Conservation (phyloP, 495 filamentous ascomycete species). For the Aspergillus nidulans region DNA sequence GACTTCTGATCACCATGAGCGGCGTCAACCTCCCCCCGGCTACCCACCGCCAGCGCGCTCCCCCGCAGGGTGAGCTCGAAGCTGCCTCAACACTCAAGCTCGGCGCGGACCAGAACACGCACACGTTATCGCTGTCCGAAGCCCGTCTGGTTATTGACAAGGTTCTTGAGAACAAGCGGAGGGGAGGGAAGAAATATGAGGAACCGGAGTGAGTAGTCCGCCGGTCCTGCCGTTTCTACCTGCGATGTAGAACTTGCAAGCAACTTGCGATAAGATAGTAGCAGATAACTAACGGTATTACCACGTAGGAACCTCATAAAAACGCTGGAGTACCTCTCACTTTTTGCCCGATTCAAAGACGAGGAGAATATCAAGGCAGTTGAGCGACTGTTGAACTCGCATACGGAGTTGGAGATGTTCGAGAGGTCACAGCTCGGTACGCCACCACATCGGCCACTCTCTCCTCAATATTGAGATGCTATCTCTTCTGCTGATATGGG, state of each 20-base stretch:
- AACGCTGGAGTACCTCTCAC: constrained; percentile 85
- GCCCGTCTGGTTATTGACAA: constrained; percentile 88
- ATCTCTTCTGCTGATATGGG: background rate
- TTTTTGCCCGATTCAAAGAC: constrained; percentile 91
- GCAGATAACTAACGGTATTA: background rate
- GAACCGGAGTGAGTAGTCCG: constrained; percentile 44
- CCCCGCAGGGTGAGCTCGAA: constrained; percentile 81
- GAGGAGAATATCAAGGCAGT: constrained; percentile 91
- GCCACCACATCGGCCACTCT: constrained; percentile 14
- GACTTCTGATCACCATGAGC: background rate
- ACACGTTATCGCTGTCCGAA: constrained; percentile 82
- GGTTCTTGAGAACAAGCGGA: constrained; percentile 60
- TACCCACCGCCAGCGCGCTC: constrained; percentile 67
- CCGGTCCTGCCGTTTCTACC: background rate
- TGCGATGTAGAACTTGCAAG: background rate
- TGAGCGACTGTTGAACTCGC: constrained; percentile 70
- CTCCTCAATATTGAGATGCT: background rate
- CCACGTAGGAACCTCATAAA: constrained; percentile 61
- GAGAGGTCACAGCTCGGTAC: constrained; percentile 89
- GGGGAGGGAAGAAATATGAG: constrained; percentile 45
- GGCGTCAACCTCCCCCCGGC: constrained; percentile 33
- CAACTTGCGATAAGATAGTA: background rate
- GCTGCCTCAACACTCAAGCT: constrained; percentile 75
- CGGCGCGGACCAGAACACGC: constrained; percentile 86
- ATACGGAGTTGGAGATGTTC: constrained; percentile 79